Conservation (phyloP, 768 basidiomycete genomes). For the Trametes elegans region DNA sequence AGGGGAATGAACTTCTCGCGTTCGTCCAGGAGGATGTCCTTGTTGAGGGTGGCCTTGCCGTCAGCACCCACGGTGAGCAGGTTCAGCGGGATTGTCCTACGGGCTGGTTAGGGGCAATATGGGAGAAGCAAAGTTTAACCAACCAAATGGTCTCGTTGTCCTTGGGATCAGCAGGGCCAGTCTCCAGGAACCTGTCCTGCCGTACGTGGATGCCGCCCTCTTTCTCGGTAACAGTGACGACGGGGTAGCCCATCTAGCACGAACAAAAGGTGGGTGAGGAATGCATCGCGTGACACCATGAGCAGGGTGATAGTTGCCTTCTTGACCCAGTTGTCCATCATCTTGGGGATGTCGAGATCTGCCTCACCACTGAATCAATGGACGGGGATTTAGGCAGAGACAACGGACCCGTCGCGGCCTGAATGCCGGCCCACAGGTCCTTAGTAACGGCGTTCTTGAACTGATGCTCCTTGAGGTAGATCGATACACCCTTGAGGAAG, state of each 20-base stretch:
- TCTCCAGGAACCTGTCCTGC: constrained; percentile 92
- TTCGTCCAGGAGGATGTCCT: constrained; percentile 58
- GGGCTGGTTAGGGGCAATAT: too few species aligned
- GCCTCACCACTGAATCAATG: background rate
- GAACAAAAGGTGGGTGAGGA: background rate
- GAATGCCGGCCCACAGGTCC: constrained; percentile 87
- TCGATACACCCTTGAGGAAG: constrained; percentile 85
- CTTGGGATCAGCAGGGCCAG: constrained; percentile 71
- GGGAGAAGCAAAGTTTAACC: background rate
- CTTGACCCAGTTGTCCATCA: constrained; percentile 92
- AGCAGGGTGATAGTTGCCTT: constrained; percentile 45
- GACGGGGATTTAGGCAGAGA: background rate
- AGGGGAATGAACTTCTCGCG: constrained; percentile 68
- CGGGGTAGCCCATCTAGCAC: constrained; percentile 85
- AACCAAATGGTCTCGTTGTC: constrained; percentile 90
- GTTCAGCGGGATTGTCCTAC: constrained; percentile 79
- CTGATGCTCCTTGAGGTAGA: constrained; percentile 86
- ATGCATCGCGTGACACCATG: background rate
- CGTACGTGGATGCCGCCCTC: constrained; percentile 69
- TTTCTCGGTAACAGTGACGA: constrained; percentile 81
- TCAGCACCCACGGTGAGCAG: constrained; percentile 59
- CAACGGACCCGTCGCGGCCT: constrained; percentile 57
- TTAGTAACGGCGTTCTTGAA: constrained; percentile 83
- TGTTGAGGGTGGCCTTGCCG: constrained; percentile 61
- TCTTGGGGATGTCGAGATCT: constrained; percentile 66